Conservation (phyloP, 352 stramenopile genomes). For the Phytopythium ostracodes region DNA sequence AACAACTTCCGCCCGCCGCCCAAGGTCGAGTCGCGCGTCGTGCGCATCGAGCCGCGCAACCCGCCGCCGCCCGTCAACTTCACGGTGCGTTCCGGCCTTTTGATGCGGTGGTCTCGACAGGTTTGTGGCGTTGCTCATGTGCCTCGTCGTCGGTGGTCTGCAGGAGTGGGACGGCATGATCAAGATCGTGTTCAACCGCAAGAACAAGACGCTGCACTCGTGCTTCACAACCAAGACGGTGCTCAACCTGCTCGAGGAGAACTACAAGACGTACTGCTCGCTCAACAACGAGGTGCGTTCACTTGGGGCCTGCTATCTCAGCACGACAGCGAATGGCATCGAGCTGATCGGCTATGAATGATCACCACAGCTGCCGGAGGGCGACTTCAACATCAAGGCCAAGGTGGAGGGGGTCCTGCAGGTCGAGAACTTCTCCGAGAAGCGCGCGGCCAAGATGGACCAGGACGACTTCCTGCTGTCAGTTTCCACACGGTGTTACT, state of each 20-base stretch:
- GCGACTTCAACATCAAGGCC: conserved; percentile 87
- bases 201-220: conserved; percentile 98
- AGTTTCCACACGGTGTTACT: conserved; percentile 9
- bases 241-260: conserved; percentile 94
- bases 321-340: neutral
- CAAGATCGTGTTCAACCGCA: conserved; percentile 99
- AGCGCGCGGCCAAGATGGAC: conserved; percentile 96
- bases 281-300: conserved; percentile 81
- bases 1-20: conserved; percentile 99
- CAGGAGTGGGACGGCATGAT: conserved; percentile 99
- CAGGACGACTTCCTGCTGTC: conserved; percentile 97
- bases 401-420: conserved; percentile 93
- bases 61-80: conserved; percentile 99
- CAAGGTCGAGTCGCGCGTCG: conserved; percentile 95
- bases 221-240: conserved; percentile 97
- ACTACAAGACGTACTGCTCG: conserved; percentile 94
- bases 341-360: conserved; percentile 4
- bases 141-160: conserved; percentile 5
- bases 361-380: conserved; percentile 52
- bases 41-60: conserved; percentile 97
- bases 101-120: too few species aligned
- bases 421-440: conserved; percentile 81
- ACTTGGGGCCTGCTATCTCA: neutral
- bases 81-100: conserved; percentile 43
- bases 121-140: neutral